phyloP scores from a whole-genome alignment of 305 asterid species.

The Fraxinus platypoda region DNA sequence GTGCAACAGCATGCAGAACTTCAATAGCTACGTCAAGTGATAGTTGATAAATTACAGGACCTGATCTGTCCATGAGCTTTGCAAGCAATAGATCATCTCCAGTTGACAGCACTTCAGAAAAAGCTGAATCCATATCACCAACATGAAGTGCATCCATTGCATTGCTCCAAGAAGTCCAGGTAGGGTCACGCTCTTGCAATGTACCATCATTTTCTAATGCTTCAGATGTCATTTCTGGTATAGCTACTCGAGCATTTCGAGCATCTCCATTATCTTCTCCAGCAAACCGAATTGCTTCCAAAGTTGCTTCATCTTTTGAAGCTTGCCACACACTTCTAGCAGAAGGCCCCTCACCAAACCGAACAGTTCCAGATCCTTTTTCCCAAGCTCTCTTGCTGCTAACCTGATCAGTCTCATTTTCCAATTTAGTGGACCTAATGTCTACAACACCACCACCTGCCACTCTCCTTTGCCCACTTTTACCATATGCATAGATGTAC shows the following conservation, averaged over 20 bases:
- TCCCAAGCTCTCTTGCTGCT: conserved; percentile 82
- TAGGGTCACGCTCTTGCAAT: conserved; percentile 73
- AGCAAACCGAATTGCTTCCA: conserved; percentile 96
- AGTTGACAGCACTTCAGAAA: conserved; percentile 78
- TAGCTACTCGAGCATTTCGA: conserved; percentile 72
- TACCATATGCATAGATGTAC: conserved; percentile 68
- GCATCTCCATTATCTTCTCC: conserved; percentile 81
- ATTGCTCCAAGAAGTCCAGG: conserved; percentile 87
- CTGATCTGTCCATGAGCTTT: conserved; percentile 93
- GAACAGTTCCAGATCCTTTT: conserved; percentile 67
- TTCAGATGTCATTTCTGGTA: conserved; percentile 79
- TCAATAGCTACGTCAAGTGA: conserved; percentile 77
- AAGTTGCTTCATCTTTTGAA: conserved; percentile 95
- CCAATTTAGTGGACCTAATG: conserved; percentile 58
- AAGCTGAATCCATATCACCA: conserved; percentile 85
- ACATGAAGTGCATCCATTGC: conserved; percentile 92
- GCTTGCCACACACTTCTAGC: conserved; percentile 99
- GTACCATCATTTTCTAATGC: conserved; percentile 66
- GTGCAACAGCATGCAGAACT: conserved; percentile 73
- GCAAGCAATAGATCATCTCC: conserved; percentile 87
- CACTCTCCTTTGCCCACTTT: conserved; percentile 68
- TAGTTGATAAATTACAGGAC: conserved; percentile 84
- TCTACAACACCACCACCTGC: conserved; percentile 44
- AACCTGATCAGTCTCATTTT: conserved; percentile 59
- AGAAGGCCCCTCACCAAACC: conserved; percentile 99